Evolutionary conservation across 495 filamentous ascomycete species (phyloP).

Genomic region (Symbiotaphrina buchneri): DNA sequence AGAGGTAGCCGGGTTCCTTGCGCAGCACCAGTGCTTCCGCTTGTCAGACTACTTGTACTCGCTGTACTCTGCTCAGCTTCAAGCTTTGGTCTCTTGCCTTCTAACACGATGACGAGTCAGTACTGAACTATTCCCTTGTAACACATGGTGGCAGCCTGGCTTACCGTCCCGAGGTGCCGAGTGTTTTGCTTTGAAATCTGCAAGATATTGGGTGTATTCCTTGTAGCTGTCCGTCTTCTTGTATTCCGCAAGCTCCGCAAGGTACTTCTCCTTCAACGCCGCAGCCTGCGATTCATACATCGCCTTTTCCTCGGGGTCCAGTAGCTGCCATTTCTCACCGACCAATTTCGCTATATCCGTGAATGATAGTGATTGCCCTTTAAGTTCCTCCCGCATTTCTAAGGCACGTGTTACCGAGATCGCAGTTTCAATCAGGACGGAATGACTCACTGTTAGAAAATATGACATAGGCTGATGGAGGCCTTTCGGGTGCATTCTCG

Average conservation of each 20-base stretch:
- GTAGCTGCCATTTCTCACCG: slow-evolving; percentile 55
- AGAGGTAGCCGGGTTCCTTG: too few relatives aligned
- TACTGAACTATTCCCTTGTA: too few relatives aligned
- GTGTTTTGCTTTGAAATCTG: slow-evolving; percentile 55
- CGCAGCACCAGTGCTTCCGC: too few relatives aligned
- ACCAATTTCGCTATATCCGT: slow-evolving; percentile 67
- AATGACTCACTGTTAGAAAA: slow-evolving; percentile 52
- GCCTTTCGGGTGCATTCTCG: slow-evolving; percentile 53
- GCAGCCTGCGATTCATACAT: slow-evolving; percentile 45
- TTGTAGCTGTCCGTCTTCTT: slow-evolving; percentile 42
- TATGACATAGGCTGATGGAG: slow-evolving; percentile 62
- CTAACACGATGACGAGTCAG: too few relatives aligned
- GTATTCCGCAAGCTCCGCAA: slow-evolving; percentile 40
- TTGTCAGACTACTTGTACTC: too few relatives aligned
- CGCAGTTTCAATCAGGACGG: not conserved
- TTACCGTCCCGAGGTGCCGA: too few relatives aligned
- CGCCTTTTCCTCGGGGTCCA: slow-evolving; percentile 39
- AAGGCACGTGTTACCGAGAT: not conserved
- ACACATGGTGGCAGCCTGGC: too few relatives aligned
- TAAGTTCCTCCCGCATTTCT: slow-evolving; percentile 56
- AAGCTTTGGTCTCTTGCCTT: too few relatives aligned
- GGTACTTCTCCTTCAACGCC: slow-evolving; percentile 47
- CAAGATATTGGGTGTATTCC: slow-evolving; percentile 40
- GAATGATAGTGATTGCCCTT: slow-evolving; percentile 49
- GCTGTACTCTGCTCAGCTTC: too few relatives aligned